Evolutionary conservation across 768 basidiomycete genomes (phyloP), one percentile per base, ranked within the genome.

Genomic region (Zangia roseola): DNA sequence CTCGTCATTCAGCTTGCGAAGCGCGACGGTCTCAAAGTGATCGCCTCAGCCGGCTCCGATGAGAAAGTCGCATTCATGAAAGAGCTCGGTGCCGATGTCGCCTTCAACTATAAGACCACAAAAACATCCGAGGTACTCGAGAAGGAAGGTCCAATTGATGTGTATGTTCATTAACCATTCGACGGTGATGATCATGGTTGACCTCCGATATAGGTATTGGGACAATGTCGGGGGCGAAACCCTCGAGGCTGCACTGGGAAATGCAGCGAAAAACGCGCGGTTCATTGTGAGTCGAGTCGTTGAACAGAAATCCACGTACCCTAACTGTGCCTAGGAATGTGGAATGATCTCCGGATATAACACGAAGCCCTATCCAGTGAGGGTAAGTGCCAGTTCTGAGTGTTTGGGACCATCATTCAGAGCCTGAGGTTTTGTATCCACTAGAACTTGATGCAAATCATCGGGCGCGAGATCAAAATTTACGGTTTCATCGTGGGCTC

Each of bases 41-140:
- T 89, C 40, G 82, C 77, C 0, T 83, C 81, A 1, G 81, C 82
- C 0, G 84, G 87, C 1, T 77, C 78, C 0, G 83, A 87, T 20
- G 80, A 83, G 41, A 88, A 88, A 64, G 82, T 88, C 12, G 62
- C 71, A 6, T 84, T 76, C 60, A 68, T 83, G 63, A 74, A 74
- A 43, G 71, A 73, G 5, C 53, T 84, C 34, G 85, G 84, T 0
- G 77, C 79, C 0, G 85, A 89, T 55, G 74, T 83, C 9, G 79
- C 74, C 1, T 86, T 86, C 72, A 86, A 88, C 65, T 87, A 83
- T 67, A 83, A 88, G 71, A 86, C 74, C 0, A 69, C 70, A 1
- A 67, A 71, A 35, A 80, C 77, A 0, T 56, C 57, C 1, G 76
- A 82, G 12, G 72, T 83, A 5, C 65, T 88, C 35, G 58, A 61